Percentiles rank a stretch among this genome's conserved stretches.
Conservation (phyloP, 2,329 filamentous ascomycete genomes). For the Claviceps maximensis region DNA sequence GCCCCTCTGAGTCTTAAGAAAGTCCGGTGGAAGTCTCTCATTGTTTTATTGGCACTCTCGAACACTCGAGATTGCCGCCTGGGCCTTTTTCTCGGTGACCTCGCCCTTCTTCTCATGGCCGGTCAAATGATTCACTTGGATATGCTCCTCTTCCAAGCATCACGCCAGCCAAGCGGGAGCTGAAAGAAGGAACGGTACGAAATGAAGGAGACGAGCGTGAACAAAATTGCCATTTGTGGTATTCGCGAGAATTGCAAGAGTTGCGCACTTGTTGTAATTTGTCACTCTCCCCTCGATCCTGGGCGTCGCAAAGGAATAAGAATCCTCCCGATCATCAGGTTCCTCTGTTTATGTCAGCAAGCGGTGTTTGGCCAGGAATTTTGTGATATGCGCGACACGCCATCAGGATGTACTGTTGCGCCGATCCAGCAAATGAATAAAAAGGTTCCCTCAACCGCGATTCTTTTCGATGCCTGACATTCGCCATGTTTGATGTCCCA, state of each 20-base stretch:
- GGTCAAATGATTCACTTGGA: not conserved
- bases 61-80: not conserved
- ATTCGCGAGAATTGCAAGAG: not conserved
- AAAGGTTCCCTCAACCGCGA: not conserved
- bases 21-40: not conserved
- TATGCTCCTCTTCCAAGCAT: not conserved
- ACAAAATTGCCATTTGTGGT: not conserved
- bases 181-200: too few species aligned
- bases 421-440: not conserved
- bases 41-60: not conserved
- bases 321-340: not conserved
- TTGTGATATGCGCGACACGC: too few species aligned
- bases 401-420: too few species aligned
- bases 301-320: not conserved
- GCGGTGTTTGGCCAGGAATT: not conserved
- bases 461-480: not conserved
- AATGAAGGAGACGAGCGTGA: not conserved
- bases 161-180: not conserved
- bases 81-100: not conserved
- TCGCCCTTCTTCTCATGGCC: not conserved
- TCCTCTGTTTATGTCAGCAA: not conserved
- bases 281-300: not conserved
- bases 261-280: too few species aligned
- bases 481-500: not conserved
- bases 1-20: not conserved